phyloP scores from a whole-genome alignment of 805 yeast species.

The Ogataea saltuana region DNA sequence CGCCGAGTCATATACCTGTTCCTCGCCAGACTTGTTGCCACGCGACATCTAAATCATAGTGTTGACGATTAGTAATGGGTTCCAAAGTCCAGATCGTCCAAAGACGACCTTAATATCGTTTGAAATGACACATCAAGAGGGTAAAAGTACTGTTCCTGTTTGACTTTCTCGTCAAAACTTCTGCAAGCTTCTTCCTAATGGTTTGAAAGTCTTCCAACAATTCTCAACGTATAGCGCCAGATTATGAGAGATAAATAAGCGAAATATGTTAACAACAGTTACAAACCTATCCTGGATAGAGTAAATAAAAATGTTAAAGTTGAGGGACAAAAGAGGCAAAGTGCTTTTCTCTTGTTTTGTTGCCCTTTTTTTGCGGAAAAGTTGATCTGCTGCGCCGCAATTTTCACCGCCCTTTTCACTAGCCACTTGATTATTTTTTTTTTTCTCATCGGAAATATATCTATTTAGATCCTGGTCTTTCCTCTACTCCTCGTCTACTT shows the following conservation, averaged over 20 bases:
- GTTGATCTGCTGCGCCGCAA: neutral
- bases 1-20: slow-evolving; percentile 16
- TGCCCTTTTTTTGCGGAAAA: neutral
- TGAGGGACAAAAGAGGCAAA: neutral
- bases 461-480: too few relatives aligned
- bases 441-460: too few relatives aligned
- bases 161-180: neutral
- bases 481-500: too few relatives aligned
- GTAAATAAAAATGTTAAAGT: neutral
- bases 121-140: too few relatives aligned
- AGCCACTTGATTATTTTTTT: neutral
- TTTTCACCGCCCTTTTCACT: neutral
- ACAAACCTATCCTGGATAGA: neutral
- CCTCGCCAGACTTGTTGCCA: slow-evolving; percentile 12
- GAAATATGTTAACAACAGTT: neutral
- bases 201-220: neutral
- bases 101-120: too few relatives aligned
- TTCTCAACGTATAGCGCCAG: slow-evolving; percentile 4
- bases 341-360: neutral
- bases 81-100: too few relatives aligned
- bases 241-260: neutral
- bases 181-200: neutral
- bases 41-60: slow-evolving; percentile 13
- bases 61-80: too few relatives aligned
- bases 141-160: slow-evolving; percentile 10